A percentile compares a stretch with the other conserved stretches of the same genome.
phyloP scores from a whole-genome alignment of 176 grass and related monocot genomes.

The Neostapfia colusana region DNA sequence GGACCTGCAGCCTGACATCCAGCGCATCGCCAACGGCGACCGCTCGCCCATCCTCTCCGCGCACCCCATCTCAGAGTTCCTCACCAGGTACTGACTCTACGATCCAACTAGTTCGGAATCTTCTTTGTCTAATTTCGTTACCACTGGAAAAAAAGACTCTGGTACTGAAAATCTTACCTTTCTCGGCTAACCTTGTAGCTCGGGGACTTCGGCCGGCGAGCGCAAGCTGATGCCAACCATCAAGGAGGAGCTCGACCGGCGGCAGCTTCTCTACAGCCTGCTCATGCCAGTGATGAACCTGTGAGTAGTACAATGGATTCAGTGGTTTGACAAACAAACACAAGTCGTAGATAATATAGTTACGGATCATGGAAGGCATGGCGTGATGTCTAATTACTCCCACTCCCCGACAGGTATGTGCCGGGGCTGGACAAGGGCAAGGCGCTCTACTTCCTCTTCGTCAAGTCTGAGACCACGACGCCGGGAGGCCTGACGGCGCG shows the following conservation, averaged over 20 bases:
- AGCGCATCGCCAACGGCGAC: slow-evolving; percentile 73
- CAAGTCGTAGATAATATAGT: too few relatives aligned
- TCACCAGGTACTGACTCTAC: slow-evolving; percentile 47
- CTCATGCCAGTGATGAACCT: slow-evolving; percentile 67
- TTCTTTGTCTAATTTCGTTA: too few relatives aligned
- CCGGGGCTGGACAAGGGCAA: slow-evolving; percentile 60
- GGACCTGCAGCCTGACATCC: slow-evolving; percentile 68
- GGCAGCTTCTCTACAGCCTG: slow-evolving; percentile 66
- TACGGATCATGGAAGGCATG: too few relatives aligned
- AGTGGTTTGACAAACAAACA: too few relatives aligned
- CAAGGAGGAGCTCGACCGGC: slow-evolving; percentile 58
- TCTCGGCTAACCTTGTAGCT: slow-evolving; percentile 26
- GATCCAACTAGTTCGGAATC: too few relatives aligned
- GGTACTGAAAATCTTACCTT: too few relatives aligned
- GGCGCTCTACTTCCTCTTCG: slow-evolving; percentile 77
- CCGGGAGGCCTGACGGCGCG: slow-evolving; percentile 56
- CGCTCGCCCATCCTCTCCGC: slow-evolving; percentile 65
- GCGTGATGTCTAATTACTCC: too few relatives aligned
- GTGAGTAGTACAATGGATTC: slow-evolving; percentile 23
- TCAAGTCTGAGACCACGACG: slow-evolving; percentile 72
- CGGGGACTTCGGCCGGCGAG: slow-evolving; percentile 63
- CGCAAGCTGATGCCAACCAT: slow-evolving; percentile 67
- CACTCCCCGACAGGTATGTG: slow-evolving; percentile 38
- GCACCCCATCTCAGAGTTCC: slow-evolving; percentile 68
- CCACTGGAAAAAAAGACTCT: too few relatives aligned